Conservation (phyloP, 2,329 filamentous ascomycete genomes). For the Chaetomiaceae sp. region DNA sequence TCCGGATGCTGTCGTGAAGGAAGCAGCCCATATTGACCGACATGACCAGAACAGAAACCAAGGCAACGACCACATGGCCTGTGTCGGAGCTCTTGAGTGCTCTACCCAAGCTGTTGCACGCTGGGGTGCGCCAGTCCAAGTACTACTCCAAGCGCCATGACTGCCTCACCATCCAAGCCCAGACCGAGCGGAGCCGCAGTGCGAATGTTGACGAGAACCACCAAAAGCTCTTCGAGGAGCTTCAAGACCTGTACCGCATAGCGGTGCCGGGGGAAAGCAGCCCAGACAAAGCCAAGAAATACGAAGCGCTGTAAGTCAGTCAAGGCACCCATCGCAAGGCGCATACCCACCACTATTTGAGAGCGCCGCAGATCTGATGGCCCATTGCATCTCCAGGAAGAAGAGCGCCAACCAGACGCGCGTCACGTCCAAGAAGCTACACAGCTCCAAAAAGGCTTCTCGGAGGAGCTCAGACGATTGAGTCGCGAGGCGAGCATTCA, state of each 20-base stretch:
- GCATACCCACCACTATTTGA: too few species aligned
- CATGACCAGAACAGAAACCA: constrained; percentile 49
- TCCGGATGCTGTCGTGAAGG: too few species aligned
- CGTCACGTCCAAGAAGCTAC: constrained; percentile 22
- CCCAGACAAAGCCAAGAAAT: constrained; percentile 22
- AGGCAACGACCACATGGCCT: constrained; percentile 49
- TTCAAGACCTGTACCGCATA: constrained; percentile 19
- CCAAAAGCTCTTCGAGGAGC: constrained; percentile 29
- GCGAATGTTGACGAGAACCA: constrained; percentile 50
- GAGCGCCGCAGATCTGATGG: too few species aligned
- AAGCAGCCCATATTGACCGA: constrained; percentile 1
- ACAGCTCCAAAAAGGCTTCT: constrained; percentile 20
- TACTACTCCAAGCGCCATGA: constrained; percentile 49
- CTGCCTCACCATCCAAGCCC: constrained; percentile 49
- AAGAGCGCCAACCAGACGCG: constrained; percentile 21
- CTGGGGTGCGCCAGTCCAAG: constrained; percentile 42
- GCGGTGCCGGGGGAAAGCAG: constrained; percentile 23
- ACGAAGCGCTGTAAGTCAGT: constrained; percentile 24
- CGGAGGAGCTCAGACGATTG: constrained; percentile 13
- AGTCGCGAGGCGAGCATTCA: too few species aligned
- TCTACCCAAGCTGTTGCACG: constrained; percentile 44
- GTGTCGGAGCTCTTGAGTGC: constrained; percentile 39
- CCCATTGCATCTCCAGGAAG: too few species aligned
- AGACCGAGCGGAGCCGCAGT: constrained; percentile 46
- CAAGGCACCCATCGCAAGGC: too few species aligned